A percentile compares a stretch with the other conserved stretches of the same genome.
Evolutionary conservation across 176 grass and related monocot species (phyloP).

Genomic region (Juncus effusus): DNA sequence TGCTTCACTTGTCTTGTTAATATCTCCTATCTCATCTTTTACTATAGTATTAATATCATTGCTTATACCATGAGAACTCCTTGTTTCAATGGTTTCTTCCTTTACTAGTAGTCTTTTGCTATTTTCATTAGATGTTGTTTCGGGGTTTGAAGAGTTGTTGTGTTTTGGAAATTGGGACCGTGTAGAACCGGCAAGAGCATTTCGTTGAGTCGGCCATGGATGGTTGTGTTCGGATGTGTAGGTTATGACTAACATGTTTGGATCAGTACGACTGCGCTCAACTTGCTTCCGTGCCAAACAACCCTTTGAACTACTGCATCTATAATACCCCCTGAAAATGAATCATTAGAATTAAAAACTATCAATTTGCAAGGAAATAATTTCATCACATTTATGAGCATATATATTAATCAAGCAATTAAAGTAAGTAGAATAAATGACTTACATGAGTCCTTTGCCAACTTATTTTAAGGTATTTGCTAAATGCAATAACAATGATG

Average conservation of each 20-base stretch:
- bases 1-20: background rate
- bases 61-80: background rate
- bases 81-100: slow-evolving; percentile 7
- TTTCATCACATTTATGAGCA: no score
- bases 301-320: slow-evolving; percentile 97
- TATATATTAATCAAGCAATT: no score
- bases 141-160: background rate
- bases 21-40: slow-evolving; percentile 7
- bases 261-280: background rate
- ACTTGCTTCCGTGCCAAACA: slow-evolving; percentile 97
- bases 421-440: no score
- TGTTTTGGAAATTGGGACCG: background rate
- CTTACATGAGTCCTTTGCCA: no score
- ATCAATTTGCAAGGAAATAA: no score
- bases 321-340: slow-evolving; percentile 48
- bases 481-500: no score
- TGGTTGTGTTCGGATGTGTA: background rate
- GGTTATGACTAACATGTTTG: slow-evolving; percentile 13
- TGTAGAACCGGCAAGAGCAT: slow-evolving; percentile 7
- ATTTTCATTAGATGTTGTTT: background rate
- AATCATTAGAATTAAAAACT: background rate
- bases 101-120: background rate
- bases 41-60: background rate
- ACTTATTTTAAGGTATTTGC: no score
- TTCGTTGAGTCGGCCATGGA: slow-evolving; percentile 3